These are phyloP conservation scores for Chlamydomonas eustigma DNA, from an alignment of 139 green algal genomes.

Conservation along the genomic window DNA sequence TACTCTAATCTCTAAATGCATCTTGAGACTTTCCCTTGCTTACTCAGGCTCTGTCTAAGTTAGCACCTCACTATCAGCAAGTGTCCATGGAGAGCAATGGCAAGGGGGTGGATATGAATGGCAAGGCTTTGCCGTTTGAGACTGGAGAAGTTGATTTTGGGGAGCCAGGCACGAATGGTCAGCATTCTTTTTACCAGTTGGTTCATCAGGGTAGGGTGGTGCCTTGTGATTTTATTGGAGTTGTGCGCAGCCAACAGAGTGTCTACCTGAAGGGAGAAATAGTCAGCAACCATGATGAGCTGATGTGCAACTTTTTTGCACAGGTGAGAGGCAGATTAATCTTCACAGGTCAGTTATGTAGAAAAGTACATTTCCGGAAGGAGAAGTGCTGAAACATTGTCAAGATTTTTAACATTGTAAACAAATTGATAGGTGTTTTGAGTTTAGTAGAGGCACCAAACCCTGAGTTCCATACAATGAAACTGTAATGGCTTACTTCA, in stretches of 20 bases:
- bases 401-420: no score
- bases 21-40: no score
- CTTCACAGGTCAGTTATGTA: no score
- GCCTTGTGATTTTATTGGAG: constrained; percentile 97
- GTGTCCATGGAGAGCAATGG: constrained; percentile 99
- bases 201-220: constrained; percentile 96
- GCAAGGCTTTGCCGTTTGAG: constrained; percentile 79
- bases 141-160: constrained; percentile 96
- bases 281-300: constrained; percentile 98
- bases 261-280: constrained; percentile 90
- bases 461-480: no score
- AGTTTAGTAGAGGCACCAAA: no score
- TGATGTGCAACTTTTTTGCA: constrained; percentile 99
- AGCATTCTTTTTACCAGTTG: constrained; percentile 99
- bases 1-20: no score
- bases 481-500: no score
- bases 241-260: constrained; percentile 82
- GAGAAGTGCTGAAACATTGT: no score
- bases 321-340: constrained; percentile 58
- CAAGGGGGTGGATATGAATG: constrained; percentile 95
- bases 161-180: constrained; percentile 98
- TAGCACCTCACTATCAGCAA: constrained; percentile 95
- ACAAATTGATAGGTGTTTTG: no score
- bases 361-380: no score
- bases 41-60: constrained; percentile 91